Conservation (phyloP, 805 yeast species). For the Candida krabiensis region DNA sequence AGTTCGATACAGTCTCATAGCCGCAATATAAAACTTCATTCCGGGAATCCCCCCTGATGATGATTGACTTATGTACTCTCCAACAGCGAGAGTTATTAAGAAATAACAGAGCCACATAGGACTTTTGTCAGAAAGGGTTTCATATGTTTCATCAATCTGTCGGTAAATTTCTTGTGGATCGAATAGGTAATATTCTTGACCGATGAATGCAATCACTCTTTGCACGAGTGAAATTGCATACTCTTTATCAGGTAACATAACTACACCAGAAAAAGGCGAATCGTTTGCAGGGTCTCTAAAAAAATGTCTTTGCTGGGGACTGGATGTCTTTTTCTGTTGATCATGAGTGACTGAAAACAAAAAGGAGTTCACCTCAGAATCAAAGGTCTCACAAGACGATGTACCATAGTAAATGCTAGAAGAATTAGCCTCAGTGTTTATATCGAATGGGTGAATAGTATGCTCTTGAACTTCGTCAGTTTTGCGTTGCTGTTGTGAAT, state of each 20-base stretch:
- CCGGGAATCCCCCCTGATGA: slow-evolving; percentile 24
- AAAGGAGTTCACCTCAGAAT: slow-evolving; percentile 13
- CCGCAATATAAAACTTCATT: slow-evolving; percentile 28
- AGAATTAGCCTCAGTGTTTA: neutral
- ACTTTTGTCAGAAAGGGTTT: slow-evolving; percentile 13
- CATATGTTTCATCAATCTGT: slow-evolving; percentile 20
- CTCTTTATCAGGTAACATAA: slow-evolving; percentile 21
- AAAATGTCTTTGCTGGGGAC: slow-evolving; percentile 10
- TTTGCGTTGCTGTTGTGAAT: too few relatives aligned
- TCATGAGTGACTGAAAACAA: slow-evolving; percentile 10
- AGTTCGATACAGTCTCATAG: slow-evolving; percentile 21
- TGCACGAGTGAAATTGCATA: slow-evolving; percentile 16
- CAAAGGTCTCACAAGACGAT: slow-evolving; percentile 16
- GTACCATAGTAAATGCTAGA: slow-evolving; percentile 5
- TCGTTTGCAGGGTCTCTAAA: slow-evolving; percentile 12
- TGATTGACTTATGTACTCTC: slow-evolving; percentile 17
- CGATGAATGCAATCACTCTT: slow-evolving; percentile 12
- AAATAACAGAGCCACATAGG: slow-evolving; percentile 18
- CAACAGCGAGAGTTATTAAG: slow-evolving; percentile 18
- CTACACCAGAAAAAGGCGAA: slow-evolving; percentile 14
- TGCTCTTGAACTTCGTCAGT: too few relatives aligned
- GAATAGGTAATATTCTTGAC: slow-evolving; percentile 15
- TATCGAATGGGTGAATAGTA: slow-evolving; percentile 4
- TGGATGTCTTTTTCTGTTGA: neutral
- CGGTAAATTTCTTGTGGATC: slow-evolving; percentile 13